These are phyloP conservation scores for Xylariaceae sp. DNA, from an alignment of 2,329 filamentous ascomycete genomes.

Conservation along the genomic window DNA sequence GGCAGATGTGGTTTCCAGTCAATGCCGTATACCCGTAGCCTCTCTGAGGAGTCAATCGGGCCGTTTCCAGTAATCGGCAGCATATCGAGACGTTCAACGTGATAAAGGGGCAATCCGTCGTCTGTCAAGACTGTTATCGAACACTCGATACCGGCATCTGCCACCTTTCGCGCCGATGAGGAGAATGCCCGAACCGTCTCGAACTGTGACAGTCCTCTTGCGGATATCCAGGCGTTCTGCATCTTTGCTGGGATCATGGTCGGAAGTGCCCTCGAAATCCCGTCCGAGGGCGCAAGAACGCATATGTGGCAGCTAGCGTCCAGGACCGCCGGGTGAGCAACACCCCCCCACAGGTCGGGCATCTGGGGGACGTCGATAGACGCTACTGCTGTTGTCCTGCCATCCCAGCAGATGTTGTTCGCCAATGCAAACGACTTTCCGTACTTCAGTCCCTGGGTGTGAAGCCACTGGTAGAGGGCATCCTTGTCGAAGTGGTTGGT, in stretches of 20 bases:
- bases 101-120: too few species aligned
- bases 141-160: too few species aligned
- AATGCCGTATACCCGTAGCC: constrained; percentile 31
- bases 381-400: constrained; percentile 19
- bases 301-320: constrained; percentile 33
- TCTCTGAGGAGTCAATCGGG: constrained; percentile 20
- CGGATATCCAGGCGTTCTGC: too few species aligned
- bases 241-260: too few species aligned
- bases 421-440: constrained; percentile 29
- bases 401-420: constrained; percentile 29
- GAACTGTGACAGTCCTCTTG: too few species aligned
- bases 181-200: too few species aligned
- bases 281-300: constrained; percentile 30
- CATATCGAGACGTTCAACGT: too few species aligned
- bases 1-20: constrained; percentile 37
- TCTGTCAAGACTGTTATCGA: too few species aligned
- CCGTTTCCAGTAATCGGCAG: too few species aligned
- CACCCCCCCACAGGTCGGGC: constrained; percentile 17
- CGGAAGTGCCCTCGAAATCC: constrained; percentile 19
- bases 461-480: constrained; percentile 28
- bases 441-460: constrained; percentile 27
- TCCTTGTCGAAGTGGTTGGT: too few species aligned
- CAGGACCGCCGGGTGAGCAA: constrained; percentile 35
- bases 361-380: constrained; percentile 22
- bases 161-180: too few species aligned